Evolutionary conservation across 306 rosid species (phyloP).

Genomic region (Vicia faba): DNA sequence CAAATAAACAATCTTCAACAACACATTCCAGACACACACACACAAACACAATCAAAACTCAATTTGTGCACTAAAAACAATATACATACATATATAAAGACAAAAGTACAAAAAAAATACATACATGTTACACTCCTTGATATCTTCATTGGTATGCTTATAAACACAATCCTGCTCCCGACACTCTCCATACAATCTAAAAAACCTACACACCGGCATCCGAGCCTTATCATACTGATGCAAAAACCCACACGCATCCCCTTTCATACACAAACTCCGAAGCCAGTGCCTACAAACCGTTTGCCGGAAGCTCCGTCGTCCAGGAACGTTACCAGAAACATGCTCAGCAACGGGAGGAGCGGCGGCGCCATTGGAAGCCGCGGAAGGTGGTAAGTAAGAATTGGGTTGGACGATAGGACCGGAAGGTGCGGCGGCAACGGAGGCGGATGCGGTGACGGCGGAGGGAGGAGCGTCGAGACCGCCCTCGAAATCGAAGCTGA

Average conservation of each 20-base stretch:
- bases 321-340: slow-evolving; percentile 36
- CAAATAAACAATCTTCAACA: slow-evolving; percentile 4
- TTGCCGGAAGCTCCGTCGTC: slow-evolving; percentile 90
- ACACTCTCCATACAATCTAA: slow-evolving; percentile 89
- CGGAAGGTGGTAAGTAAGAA: slow-evolving; percentile 41
- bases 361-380: slow-evolving; percentile 39
- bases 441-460: slow-evolving; percentile 35
- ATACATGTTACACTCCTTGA: slow-evolving; percentile 98
- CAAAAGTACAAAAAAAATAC: slow-evolving; percentile 18
- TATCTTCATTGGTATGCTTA: slow-evolving; percentile 95
- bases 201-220: slow-evolving; percentile 96
- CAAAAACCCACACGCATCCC: slow-evolving; percentile 96
- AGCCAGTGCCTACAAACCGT: slow-evolving; percentile 99
- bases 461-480: slow-evolving; percentile 73
- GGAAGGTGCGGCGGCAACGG: slow-evolving; percentile 44
- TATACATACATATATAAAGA: background rate
- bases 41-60: background rate
- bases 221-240: slow-evolving; percentile 96
- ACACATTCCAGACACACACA: slow-evolving; percentile 1
- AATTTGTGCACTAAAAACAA: background rate
- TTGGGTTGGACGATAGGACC: slow-evolving; percentile 54
- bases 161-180: slow-evolving; percentile 98
- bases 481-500: slow-evolving; percentile 97
- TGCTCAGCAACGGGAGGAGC: slow-evolving; percentile 32
- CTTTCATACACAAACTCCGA: slow-evolving; percentile 92